phyloP scores from a whole-genome alignment of 495 filamentous ascomycete species.

The Cercophora newfieldiana region DNA sequence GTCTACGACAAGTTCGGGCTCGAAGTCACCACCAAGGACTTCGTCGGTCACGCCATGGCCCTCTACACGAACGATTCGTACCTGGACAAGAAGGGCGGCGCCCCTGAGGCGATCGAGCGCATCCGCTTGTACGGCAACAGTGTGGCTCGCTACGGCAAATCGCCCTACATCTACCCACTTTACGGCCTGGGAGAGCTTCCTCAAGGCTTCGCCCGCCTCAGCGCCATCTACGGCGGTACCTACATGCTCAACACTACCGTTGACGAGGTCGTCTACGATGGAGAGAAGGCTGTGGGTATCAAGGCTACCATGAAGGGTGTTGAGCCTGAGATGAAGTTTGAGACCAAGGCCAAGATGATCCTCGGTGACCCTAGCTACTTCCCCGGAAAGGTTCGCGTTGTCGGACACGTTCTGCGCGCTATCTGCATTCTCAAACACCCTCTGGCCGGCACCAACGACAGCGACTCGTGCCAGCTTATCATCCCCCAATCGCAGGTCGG shows the following conservation, averaged over 20 bases:
- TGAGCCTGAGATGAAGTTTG: constrained; percentile 85
- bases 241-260: constrained; percentile 98
- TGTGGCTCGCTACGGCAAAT: constrained; percentile 97
- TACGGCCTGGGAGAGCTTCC: constrained; percentile 97
- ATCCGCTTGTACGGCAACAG: constrained; percentile 97
- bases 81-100: constrained; percentile 67
- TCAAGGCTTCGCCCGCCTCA: constrained; percentile 95
- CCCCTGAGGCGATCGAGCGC: constrained; percentile 84
- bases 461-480: constrained; percentile 92
- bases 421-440: constrained; percentile 98
- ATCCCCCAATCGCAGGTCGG: constrained; percentile 97
- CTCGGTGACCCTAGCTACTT: constrained; percentile 97
- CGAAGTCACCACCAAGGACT: constrained; percentile 89
- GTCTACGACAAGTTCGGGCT: constrained; percentile 97
- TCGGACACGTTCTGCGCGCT: constrained; percentile 87
- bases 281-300: constrained; percentile 83
- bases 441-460: constrained; percentile 78
- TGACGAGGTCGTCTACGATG: constrained; percentile 82
- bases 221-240: constrained; percentile 96
- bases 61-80: constrained; percentile 89
- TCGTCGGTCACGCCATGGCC: constrained; percentile 98
- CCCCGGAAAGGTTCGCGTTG: constrained; percentile 79
- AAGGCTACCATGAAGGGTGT: constrained; percentile 93
- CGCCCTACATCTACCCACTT: constrained; percentile 97
- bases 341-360: constrained; percentile 94